Conservation (phyloP, 257 asterid species). For the Solanum habrochaites region DNA sequence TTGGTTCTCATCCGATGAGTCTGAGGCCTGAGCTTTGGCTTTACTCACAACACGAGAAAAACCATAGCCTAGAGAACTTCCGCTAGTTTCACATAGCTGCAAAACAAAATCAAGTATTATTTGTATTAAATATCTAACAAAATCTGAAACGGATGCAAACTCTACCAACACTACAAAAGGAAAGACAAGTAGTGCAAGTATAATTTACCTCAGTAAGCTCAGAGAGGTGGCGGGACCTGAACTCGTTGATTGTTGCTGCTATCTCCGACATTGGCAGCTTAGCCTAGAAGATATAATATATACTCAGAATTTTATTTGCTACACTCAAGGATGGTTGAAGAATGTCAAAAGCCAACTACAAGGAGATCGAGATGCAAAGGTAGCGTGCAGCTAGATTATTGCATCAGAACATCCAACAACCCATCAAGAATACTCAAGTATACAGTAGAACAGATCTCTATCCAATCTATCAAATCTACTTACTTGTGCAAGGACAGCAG, state of each 20-base stretch:
- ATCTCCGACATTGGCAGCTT: conserved; percentile 89
- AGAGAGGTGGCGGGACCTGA: conserved; percentile 93
- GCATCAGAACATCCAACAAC: not conserved
- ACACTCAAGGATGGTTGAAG: not conserved
- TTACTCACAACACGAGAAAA: conserved; percentile 47
- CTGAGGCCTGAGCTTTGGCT: conserved; percentile 48
- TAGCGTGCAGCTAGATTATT: not conserved
- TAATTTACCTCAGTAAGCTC: conserved; percentile 88
- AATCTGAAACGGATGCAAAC: not conserved
- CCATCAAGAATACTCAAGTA: not conserved
- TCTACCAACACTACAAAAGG: not conserved
- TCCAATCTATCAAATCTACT: conserved; percentile 15
- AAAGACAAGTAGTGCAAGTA: not conserved
- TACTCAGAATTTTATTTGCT: not conserved
- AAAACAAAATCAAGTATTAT: not conserved
- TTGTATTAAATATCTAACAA: not conserved
- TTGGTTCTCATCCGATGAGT: conserved; percentile 56
- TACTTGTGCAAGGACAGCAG: conserved; percentile 98
- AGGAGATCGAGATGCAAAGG: not conserved
- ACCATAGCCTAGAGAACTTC: conserved; percentile 97
- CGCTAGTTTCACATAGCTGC: conserved; percentile 80
- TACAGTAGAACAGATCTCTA: not conserved
- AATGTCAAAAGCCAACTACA: not conserved
- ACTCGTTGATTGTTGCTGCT: conserved; percentile 87
- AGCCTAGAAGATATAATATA: conserved; percentile 35